Evolutionary conservation across 2,329 filamentous ascomycete species (phyloP).

Genomic region (Xylaria sp.): DNA sequence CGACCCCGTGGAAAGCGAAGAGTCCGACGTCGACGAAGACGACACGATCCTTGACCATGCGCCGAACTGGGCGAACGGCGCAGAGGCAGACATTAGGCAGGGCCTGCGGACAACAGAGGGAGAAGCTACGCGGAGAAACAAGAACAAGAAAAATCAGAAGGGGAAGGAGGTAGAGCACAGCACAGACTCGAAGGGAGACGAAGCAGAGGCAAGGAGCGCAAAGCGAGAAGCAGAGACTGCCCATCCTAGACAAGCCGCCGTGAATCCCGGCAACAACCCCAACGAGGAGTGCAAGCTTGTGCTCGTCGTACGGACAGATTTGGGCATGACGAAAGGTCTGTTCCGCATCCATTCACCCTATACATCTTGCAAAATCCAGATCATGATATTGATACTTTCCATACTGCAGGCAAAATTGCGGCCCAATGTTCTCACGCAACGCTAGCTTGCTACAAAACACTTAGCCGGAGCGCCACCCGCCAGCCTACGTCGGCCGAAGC

Average conservation of each 20-base stretch:
- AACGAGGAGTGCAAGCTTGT: constrained; percentile 94
- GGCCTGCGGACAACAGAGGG: constrained; percentile 56
- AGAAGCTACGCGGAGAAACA: constrained; percentile 31
- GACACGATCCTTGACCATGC: constrained; percentile 71
- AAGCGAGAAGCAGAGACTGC: constrained; percentile 31
- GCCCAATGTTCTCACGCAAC: constrained; percentile 97
- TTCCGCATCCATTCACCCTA: constrained; percentile 27
- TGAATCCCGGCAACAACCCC: constrained; percentile 46
- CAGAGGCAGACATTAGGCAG: constrained; percentile 68
- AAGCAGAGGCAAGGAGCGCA: constrained; percentile 13
- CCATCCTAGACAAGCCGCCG: constrained; percentile 38
- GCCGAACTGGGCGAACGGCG: constrained; percentile 72
- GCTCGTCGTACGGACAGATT: constrained; percentile 88
- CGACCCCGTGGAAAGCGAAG: constrained; percentile 74
- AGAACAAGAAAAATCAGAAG: constrained; percentile 41
- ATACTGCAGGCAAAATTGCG: constrained; percentile 84
- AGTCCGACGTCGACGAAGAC: constrained; percentile 72
- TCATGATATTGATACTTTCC: constrained; percentile 19
- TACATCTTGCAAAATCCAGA: neutral
- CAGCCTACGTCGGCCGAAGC: constrained; percentile 64
- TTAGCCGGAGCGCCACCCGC: constrained; percentile 65
- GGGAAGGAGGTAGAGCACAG: constrained; percentile 49
- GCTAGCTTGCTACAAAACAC: constrained; percentile 93
- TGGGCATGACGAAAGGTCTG: constrained; percentile 97
- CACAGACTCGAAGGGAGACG: neutral